Base-by-base conservation (phyloP, 2,329 filamentous ascomycete species). In the Penicillium sp. region DNA sequence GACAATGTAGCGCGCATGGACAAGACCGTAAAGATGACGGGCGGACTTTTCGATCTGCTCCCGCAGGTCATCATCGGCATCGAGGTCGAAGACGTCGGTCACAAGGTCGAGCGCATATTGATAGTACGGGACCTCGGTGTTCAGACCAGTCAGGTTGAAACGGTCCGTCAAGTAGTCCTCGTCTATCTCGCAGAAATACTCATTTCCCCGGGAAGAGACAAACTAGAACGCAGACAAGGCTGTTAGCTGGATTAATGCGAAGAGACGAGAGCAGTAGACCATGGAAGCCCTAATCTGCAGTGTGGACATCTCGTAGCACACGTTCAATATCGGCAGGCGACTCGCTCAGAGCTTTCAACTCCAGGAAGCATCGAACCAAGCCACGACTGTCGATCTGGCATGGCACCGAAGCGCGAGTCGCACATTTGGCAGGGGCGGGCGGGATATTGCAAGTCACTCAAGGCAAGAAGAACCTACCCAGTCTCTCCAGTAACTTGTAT, bases 131-230 rank as follows among this genome's bases (percentile, higher is more conserved):
- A 98, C 93, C 70, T 98, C 93, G 31, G 89, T 92, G 74, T 97
- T 96, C 44, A 98, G 81, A 32, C 93, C 93, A 0, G 93, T 98
- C 54, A 98, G 78, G 74, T 98, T 98, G 81, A 98, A 98, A 44
- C 93, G 86, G 71, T 98, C 93, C 44, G 91, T 97, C 41, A 98
- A 81, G 72, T 98, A 98, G 65, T 98, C 93, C 71, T 98, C 93
- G 72, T 98, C 93, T 65, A 98, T 97, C 70, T 98, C 93, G 81
- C 93, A 98, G 66, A 97, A 98, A 75, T 98, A 98, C 71, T 98
- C 93, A 74, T 98, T 97, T 58, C 93, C 93, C 48, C 93, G 83
- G 5, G 91, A 95, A 4, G 92, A 96, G 64, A 97, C 96, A 72
- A 98, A 98, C 93, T 98, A 67, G 43, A 47, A n/a, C 50, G 13